Conservation (phyloP, 192 early-diverging fungal species). For the Borealophlyctis nickersoniae region DNA sequence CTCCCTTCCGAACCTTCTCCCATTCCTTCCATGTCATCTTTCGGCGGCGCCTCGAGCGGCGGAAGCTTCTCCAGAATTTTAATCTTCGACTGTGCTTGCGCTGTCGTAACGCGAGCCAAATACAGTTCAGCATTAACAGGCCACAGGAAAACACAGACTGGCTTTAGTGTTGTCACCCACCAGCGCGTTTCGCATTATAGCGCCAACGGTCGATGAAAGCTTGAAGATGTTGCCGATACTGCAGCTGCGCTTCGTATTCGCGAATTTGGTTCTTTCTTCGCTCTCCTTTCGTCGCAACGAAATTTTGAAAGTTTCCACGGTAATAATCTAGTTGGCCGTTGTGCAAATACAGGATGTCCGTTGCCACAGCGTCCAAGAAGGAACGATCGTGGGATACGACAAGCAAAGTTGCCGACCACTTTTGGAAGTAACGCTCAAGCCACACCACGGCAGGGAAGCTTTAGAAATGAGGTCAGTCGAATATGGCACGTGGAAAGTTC, state of each 20-base stretch:
- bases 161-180: constrained; percentile 14
- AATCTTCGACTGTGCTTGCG: constrained; percentile 96
- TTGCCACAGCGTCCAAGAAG: constrained; percentile 95
- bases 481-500: neutral
- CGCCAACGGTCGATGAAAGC: constrained; percentile 99
- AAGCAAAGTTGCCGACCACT: constrained; percentile 86
- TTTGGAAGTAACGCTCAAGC: constrained; percentile 91
- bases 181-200: constrained; percentile 93
- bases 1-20: constrained; percentile 65
- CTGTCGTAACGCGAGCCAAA: constrained; percentile 35
- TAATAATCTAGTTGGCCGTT: constrained; percentile 91
- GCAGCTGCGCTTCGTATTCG: constrained; percentile 95
- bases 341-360: constrained; percentile 95
- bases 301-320: constrained; percentile 90
- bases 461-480: constrained; percentile 8
- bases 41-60: constrained; percentile 76
- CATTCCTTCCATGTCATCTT: constrained; percentile 61
- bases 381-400: constrained; percentile 98
- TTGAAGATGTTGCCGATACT: constrained; percentile 91
- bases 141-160: neutral
- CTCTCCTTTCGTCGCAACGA: constrained; percentile 86
- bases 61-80: constrained; percentile 98
- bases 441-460: constrained; percentile 94
- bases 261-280: constrained; percentile 84
- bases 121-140: neutral